A percentile compares a stretch with the other conserved stretches of the same genome.
Evolutionary conservation across 2,329 filamentous ascomycete species (phyloP).

Genomic region (Nectriaceae sp.): DNA sequence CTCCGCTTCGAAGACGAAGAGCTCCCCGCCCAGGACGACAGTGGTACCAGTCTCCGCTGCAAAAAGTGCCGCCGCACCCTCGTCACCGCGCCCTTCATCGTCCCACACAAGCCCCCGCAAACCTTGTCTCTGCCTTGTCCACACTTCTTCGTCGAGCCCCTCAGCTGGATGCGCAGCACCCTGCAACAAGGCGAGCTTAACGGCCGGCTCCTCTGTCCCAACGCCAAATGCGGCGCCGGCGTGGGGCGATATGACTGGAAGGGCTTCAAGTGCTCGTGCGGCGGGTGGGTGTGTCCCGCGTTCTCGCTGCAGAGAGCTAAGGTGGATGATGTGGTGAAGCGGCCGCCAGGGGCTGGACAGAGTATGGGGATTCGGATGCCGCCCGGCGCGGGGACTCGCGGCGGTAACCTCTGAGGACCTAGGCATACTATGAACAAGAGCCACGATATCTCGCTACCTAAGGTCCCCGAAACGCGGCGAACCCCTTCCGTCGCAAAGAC

Average conservation of each 20-base stretch:
- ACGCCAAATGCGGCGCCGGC: constrained; percentile 73
- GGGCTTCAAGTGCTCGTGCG: constrained; percentile 89
- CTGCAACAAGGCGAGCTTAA: constrained; percentile 81
- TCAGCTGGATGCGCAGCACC: constrained; percentile 90
- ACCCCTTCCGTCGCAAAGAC: constrained; percentile 1
- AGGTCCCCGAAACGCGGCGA: neutral
- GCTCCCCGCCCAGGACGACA: constrained; percentile 39
- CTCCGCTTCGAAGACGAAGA: constrained; percentile 82
- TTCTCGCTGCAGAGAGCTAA: constrained; percentile 82
- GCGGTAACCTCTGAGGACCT: constrained; percentile 36
- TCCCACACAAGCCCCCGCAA: constrained; percentile 55
- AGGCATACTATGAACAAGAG: neutral
- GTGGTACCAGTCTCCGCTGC: constrained; percentile 63
- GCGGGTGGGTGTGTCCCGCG: constrained; percentile 86
- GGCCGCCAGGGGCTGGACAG: constrained; percentile 21
- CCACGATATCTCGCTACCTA: neutral
- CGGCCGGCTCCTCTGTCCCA: constrained; percentile 83
- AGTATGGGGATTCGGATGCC: constrained; percentile 57
- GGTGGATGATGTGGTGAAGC: constrained; percentile 66
- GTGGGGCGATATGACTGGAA: constrained; percentile 97
- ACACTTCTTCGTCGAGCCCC: constrained; percentile 87
- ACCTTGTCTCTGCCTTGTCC: constrained; percentile 55
- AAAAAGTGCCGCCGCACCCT: constrained; percentile 81
- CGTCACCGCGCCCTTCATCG: constrained; percentile 61
- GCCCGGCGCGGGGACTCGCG: constrained; percentile 40